Conservation (phyloP, 208 protist genomes). For the Leishmania arabica region DNA sequence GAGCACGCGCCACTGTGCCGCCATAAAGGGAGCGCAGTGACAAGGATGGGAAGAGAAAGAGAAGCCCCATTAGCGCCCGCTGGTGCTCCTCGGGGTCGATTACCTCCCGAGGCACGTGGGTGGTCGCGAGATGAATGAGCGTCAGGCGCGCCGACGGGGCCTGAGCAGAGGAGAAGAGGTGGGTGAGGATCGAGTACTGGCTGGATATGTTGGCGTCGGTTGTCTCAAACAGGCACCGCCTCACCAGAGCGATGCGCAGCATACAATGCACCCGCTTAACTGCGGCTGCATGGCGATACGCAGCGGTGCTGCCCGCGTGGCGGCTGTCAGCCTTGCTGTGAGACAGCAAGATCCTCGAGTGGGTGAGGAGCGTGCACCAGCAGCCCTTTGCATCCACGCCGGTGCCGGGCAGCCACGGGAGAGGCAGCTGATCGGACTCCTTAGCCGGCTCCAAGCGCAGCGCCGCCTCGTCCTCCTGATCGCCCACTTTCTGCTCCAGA, state of each 20-base stretch:
- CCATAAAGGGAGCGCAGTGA: constrained; percentile 2
- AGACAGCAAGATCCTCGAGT: constrained; percentile 4
- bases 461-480: not conserved
- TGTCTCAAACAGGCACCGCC: constrained; percentile 8
- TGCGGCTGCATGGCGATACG: not conserved
- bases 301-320: not conserved
- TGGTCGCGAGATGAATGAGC: constrained; percentile 14
- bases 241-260: constrained; percentile 12
- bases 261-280: constrained; percentile 10
- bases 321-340: not conserved
- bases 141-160: constrained; percentile 4
- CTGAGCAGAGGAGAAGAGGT: constrained; percentile 5
- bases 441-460: not conserved
- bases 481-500: not conserved
- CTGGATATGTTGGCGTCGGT: constrained; percentile 11
- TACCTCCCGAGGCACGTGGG: not conserved
- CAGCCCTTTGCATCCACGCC: constrained; percentile 23
- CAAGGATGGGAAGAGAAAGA: constrained; percentile 16
- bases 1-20: not conserved
- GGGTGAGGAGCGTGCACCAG: constrained; percentile 23
- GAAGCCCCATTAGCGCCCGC: constrained; percentile 13
- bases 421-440: not conserved
- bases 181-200: constrained; percentile 27
- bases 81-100: not conserved
- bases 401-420: constrained; percentile 16